Base-by-base conservation (phyloP, 805 yeast genomes). In the Ogataea ramenticola region DNA sequence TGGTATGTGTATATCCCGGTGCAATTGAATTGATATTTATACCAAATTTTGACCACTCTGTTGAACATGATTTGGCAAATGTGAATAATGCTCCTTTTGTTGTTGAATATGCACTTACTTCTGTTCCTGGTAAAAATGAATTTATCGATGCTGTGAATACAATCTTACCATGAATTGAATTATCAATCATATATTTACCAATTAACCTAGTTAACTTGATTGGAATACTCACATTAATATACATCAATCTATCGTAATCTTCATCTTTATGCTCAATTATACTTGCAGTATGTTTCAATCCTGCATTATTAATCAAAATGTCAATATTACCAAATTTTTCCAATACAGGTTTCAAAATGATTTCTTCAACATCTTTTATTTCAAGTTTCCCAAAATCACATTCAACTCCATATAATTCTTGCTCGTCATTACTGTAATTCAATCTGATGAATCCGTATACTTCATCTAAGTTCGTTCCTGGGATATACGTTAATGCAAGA, bases 1-100 rank as follows among this genome's bases (percentile, higher is more conserved):
- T 71, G 2, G 79, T 73, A n/a, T 53, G 54, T 46, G 73, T 66
- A 45, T 67, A 72, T 2, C 79, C 79, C 5, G 79, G 78, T 29
- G 72, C 74, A 43, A 74, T 64, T 12, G 69, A 66, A 49, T 74
- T 74, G 45, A 72, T 74, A 44, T 61, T 64, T 49, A 74, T 67
- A 0, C 77, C 75, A 40, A 59, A 54, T 11, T 56, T 41, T 3
- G 74, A 60, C 75, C 75, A 71, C 46, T 74, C 77, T 44, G 70
- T 70, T 3, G 72, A 58, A 26, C 68, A 49, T 7, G 68, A 59
- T 48, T 62, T 65, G 31, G 29, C 17, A 15, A 15, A n/a, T 12
- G 17, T n/a, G 30, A 12, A 16, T 19, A 17, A 68, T 64, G 37
- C 57, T 51, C 9, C 53, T 53, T 15, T 27, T 36, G 39, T 20